Conservation (phyloP, 2,329 filamentous ascomycete species). For the Aspergillus pseudotamarii region DNA sequence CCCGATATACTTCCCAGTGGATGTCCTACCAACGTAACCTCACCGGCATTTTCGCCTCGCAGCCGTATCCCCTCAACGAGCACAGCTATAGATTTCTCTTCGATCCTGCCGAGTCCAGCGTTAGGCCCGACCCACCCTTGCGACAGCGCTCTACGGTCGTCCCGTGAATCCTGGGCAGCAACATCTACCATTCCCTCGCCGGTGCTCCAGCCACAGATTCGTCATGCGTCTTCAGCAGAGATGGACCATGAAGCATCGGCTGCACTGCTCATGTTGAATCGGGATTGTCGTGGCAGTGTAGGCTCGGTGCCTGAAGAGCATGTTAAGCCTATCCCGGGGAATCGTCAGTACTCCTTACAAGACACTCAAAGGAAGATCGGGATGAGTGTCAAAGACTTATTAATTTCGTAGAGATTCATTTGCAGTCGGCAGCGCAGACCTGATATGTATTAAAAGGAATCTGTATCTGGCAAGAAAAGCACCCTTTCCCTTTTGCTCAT, state of each 20-base stretch:
- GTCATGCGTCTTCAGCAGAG: slow-evolving; percentile 51
- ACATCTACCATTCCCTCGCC: slow-evolving; percentile 28
- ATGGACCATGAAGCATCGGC: slow-evolving; percentile 82
- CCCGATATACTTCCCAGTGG: slow-evolving; percentile 35
- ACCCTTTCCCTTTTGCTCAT: neutral
- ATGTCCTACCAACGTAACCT: slow-evolving; percentile 27
- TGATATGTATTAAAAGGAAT: neutral
- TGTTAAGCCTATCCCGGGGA: slow-evolving; percentile 8
- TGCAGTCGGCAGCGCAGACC: neutral
- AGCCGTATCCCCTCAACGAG: slow-evolving; percentile 28
- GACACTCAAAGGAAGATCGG: slow-evolving; percentile 44
- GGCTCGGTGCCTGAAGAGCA: slow-evolving; percentile 33
- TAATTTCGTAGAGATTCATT: slow-evolving; percentile 48
- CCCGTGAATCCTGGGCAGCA: slow-evolving; percentile 26
- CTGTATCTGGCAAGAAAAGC: neutral
- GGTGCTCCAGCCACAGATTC: slow-evolving; percentile 29
- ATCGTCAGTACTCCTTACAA: slow-evolving; percentile 3
- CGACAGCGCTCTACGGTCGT: slow-evolving; percentile 25
- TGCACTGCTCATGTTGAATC: slow-evolving; percentile 84
- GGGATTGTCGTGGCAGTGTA: slow-evolving; percentile 64
- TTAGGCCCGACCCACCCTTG: slow-evolving; percentile 31
- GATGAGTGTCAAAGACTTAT: slow-evolving; percentile 59
- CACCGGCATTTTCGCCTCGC: slow-evolving; percentile 37
- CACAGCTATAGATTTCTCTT: slow-evolving; percentile 28
- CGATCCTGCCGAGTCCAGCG: slow-evolving; percentile 41